These are phyloP conservation scores for Lophiotrema nucula DNA, from an alignment of 495 filamentous ascomycete species.

Conservation along the genomic window DNA sequence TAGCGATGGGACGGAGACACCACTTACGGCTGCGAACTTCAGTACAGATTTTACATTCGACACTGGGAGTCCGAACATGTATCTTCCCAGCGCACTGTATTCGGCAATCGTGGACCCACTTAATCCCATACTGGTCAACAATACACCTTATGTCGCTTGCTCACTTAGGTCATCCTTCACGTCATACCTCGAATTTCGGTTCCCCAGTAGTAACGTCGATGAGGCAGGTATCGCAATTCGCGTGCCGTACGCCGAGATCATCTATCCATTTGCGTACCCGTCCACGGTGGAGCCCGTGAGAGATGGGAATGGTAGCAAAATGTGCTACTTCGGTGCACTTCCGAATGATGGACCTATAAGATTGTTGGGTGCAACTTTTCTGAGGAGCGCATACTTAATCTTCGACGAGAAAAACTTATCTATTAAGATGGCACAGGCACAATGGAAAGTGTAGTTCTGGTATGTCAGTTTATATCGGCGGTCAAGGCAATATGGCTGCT, in stretches of 20 bases:
- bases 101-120: background rate
- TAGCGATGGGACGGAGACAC: background rate
- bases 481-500: too few species aligned
- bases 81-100: conserved; percentile 2
- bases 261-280: conserved; percentile 4
- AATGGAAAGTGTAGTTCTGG: too few species aligned
- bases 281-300: background rate
- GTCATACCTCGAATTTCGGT: background rate
- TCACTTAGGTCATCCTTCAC: background rate
- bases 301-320: conserved; percentile 4
- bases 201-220: background rate
- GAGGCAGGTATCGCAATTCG: background rate
- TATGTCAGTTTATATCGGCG: too few species aligned
- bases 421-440: too few species aligned
- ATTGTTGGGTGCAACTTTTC: background rate
- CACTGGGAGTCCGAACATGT: conserved; percentile 6
- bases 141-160: conserved; percentile 1
- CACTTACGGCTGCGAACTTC: background rate
- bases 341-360: background rate
- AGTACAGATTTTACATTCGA: background rate
- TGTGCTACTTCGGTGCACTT: conserved; percentile 10
- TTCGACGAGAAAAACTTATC: background rate
- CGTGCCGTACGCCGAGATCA: background rate
- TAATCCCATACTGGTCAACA: background rate
- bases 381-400: background rate